Conservation (phyloP, 192 early-diverging fungal genomes). For the Pilobolus umbonatus region DNA sequence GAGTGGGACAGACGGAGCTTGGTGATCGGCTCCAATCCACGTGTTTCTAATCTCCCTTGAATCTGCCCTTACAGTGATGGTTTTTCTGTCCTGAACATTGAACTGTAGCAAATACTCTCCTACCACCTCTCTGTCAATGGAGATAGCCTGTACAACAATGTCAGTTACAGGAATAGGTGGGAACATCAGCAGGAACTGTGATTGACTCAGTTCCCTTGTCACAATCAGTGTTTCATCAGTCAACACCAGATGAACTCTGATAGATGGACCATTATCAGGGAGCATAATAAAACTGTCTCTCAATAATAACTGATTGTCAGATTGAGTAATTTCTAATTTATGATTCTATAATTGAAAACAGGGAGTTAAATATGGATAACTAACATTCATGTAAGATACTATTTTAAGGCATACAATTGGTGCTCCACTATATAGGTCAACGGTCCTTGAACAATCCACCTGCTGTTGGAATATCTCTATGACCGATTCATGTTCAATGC, state of each 20-base stretch:
- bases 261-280: slow-evolving; percentile 3
- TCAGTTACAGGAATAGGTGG: slow-evolving; percentile 44
- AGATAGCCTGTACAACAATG: slow-evolving; percentile 24
- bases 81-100: slow-evolving; percentile 6
- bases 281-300: slow-evolving; percentile 24
- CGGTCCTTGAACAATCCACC: slow-evolving; percentile 37
- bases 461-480: slow-evolving; percentile 28
- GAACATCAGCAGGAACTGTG: slow-evolving; percentile 38
- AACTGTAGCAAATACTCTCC: slow-evolving; percentile 16
- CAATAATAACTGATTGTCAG: slow-evolving; percentile 10
- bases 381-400: too few species aligned
- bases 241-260: slow-evolving; percentile 35
- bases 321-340: slow-evolving; percentile 16
- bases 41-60: slow-evolving; percentile 9
- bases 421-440: slow-evolving; percentile 47
- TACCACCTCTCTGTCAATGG: slow-evolving; percentile 12
- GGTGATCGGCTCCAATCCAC: slow-evolving; percentile 6
- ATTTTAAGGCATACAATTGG: slow-evolving; percentile 50
- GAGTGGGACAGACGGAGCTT: neutral
- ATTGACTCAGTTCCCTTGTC: slow-evolving; percentile 20
- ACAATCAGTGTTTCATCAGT: slow-evolving; percentile 33
- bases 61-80: slow-evolving; percentile 4
- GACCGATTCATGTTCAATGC: neutral
- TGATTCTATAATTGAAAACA: slow-evolving; percentile 13
- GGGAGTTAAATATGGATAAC: too few species aligned